Evolutionary conservation across 352 stramenopile genomes (phyloP).

Genomic region (Globisporangium alternatum): DNA sequence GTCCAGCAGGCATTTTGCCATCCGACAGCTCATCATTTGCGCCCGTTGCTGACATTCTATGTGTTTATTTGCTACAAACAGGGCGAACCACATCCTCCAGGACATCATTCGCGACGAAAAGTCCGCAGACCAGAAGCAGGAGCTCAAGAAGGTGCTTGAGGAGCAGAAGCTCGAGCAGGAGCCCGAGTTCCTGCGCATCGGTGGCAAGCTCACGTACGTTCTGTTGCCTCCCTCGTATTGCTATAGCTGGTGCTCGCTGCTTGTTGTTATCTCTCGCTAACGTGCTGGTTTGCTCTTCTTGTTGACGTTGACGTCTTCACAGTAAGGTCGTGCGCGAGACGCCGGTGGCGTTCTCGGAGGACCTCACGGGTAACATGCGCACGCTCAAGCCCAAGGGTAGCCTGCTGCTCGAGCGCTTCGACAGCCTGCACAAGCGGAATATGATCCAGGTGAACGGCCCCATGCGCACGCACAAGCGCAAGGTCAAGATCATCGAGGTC

Average conservation of each 20-base stretch:
- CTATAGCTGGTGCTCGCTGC: background rate
- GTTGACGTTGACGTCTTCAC: background rate
- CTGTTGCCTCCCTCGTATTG: too few relatives aligned
- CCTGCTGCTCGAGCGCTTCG: slow-evolving; percentile 76
- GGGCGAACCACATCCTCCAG: slow-evolving; percentile 64
- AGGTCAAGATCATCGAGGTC: slow-evolving; percentile 76
- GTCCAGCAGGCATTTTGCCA: slow-evolving; percentile 8
- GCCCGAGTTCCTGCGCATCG: slow-evolving; percentile 59
- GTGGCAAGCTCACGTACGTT: slow-evolving; percentile 71
- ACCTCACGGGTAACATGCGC: slow-evolving; percentile 78
- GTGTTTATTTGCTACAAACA: slow-evolving; percentile 23
- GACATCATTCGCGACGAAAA: slow-evolving; percentile 72
- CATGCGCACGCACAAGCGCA: slow-evolving; percentile 63
- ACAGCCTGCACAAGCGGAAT: slow-evolving; percentile 87
- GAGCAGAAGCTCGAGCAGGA: slow-evolving; percentile 79
- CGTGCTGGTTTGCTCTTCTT: slow-evolving; percentile 9
- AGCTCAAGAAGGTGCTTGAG: slow-evolving; percentile 73
- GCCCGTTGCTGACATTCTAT: slow-evolving; percentile 4
- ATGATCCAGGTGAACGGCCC: slow-evolving; percentile 73
- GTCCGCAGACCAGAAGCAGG: slow-evolving; percentile 50
- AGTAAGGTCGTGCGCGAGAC: slow-evolving; percentile 77
- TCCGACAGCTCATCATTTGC: background rate
- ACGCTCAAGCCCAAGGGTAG: slow-evolving; percentile 79
- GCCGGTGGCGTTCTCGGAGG: slow-evolving; percentile 70
- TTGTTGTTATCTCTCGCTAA: background rate